phyloP scores from a whole-genome alignment of 495 filamentous ascomycete genomes.

The Penicillium malachiteum region DNA sequence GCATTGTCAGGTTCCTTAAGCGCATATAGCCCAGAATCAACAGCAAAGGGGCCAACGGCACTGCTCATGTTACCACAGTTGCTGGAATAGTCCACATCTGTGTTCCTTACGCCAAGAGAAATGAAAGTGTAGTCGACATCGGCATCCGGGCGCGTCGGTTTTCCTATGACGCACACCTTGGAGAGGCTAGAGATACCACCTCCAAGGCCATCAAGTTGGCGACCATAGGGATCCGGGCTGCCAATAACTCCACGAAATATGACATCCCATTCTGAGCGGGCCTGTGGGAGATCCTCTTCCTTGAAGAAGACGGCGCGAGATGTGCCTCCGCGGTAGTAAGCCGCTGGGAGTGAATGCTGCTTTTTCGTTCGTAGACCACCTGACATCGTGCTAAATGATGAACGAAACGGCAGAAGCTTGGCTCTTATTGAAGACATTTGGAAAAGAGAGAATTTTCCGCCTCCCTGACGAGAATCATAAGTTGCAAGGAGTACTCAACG shows the following conservation, averaged over 20 bases:
- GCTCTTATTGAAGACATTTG: too few species aligned
- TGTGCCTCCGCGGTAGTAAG: constrained; percentile 73
- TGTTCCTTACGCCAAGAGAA: constrained; percentile 60
- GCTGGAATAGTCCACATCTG: constrained; percentile 59
- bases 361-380: background rate
- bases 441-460: too few species aligned
- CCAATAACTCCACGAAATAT: constrained; percentile 66
- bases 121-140: constrained; percentile 76
- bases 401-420: too few species aligned
- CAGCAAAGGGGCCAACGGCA: constrained; percentile 64
- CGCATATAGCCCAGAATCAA: constrained; percentile 52
- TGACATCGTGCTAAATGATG: too few species aligned
- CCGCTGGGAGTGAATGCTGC: constrained; percentile 53
- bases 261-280: constrained; percentile 47
- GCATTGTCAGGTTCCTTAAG: background rate
- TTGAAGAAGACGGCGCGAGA: constrained; percentile 67
- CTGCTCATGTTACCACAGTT: constrained; percentile 76
- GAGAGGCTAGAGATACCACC: constrained; percentile 68
- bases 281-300: constrained; percentile 48
- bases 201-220: constrained; percentile 72
- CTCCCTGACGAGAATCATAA: too few species aligned
- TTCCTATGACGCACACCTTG: constrained; percentile 65
- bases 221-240: constrained; percentile 64
- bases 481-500: too few species aligned
- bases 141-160: constrained; percentile 45